Evolutionary conservation across 1,284 basidiomycete species (phyloP).

Genomic region (Cryptococcus amylolentus): DNA sequence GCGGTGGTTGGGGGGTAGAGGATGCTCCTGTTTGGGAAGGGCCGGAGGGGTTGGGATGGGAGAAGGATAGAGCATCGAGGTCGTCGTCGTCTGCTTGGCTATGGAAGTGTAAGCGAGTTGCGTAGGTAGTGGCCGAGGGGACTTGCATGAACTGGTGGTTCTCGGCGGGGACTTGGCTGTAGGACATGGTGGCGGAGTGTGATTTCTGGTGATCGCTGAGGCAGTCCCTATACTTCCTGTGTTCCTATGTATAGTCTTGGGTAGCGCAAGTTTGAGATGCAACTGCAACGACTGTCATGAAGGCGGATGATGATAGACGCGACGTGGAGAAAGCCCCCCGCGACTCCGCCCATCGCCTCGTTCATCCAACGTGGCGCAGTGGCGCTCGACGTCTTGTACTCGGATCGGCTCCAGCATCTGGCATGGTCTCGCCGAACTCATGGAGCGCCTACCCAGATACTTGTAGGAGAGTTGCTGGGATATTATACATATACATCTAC

Average conservation of each 20-base stretch:
- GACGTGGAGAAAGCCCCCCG: neutral
- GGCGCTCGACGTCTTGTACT: too few species aligned
- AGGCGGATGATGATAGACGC: conserved; percentile 3
- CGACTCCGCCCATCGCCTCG: too few species aligned
- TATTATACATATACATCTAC: conserved; percentile 1
- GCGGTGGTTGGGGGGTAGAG: conserved; percentile 9
- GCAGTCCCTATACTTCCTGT: too few species aligned
- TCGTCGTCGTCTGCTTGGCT: conserved; percentile 51
- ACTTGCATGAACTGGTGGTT: conserved; percentile 1
- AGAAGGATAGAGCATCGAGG: conserved; percentile 47
- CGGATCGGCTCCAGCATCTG: too few species aligned
- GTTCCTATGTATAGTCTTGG: too few species aligned
- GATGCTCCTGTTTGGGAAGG: neutral
- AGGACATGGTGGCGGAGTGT: neutral
- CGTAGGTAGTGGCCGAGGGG: neutral
- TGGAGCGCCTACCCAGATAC: too few species aligned
- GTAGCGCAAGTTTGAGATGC: neutral
- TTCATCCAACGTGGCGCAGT: too few species aligned
- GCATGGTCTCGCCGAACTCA: too few species aligned
- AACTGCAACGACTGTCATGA: too few species aligned
- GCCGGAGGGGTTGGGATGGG: conserved; percentile 24
- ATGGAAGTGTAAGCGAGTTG: neutral
- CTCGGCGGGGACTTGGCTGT: conserved; percentile 1
- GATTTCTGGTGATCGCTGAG: neutral
- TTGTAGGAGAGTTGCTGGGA: neutral